Conservation (phyloP, 169 alveolate genomes). For the Perkinsus olseni region DNA sequence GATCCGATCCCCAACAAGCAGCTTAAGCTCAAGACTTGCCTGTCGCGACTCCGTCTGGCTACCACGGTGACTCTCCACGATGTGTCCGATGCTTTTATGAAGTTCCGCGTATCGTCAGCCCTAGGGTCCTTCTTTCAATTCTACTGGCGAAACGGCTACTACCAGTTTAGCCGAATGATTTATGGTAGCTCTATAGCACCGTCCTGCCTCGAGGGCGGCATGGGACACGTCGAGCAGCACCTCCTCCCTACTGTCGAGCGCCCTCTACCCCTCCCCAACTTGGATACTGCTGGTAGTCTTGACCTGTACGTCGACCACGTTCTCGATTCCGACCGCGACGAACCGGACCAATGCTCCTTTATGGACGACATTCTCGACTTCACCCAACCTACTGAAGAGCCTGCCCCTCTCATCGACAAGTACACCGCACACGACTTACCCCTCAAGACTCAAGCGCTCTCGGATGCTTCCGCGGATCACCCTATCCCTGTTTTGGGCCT, state of each 20-base stretch:
- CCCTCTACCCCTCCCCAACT: not conserved
- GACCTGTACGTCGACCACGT: not conserved
- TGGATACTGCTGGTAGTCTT: not conserved
- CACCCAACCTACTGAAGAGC: not conserved
- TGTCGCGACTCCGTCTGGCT: not conserved
- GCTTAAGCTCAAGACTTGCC: not conserved
- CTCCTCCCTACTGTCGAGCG: not conserved
- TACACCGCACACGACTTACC: not conserved
- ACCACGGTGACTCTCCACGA: not conserved
- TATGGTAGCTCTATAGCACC: not conserved
- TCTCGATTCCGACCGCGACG: not conserved
- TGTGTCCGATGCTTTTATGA: not conserved
- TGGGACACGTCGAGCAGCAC: not conserved
- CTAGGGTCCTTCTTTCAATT: not conserved
- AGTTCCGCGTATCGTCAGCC: not conserved
- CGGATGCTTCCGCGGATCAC: not conserved
- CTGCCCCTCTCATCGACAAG: not conserved
- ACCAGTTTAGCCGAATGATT: not conserved
- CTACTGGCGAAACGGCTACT: not conserved
- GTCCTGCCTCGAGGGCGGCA: not conserved
- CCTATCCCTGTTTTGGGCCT: not conserved
- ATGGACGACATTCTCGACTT: constrained; percentile 1
- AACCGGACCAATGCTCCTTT: not conserved
- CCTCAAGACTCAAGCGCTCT: not conserved
- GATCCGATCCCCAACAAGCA: not conserved